These are phyloP conservation scores for Saururus chinensis DNA, from an alignment of 164 flowering plant genomes.

Conservation along the genomic window DNA sequence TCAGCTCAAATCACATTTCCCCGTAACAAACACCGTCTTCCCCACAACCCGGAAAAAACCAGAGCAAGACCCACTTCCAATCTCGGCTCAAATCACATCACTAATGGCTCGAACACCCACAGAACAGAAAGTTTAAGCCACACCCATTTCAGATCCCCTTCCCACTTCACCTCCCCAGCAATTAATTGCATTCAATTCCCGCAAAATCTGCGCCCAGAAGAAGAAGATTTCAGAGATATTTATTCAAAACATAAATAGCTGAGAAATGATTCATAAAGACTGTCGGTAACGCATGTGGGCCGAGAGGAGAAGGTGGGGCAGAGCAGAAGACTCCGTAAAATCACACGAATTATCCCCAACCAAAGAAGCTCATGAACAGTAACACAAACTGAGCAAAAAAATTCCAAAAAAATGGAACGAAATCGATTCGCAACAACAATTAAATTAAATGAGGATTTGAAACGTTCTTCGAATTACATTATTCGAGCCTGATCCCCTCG, in stretches of 20 bases:
- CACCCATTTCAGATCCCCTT: not conserved
- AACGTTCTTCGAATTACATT: too few relatives aligned
- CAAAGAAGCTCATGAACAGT: slow-evolving; percentile 3
- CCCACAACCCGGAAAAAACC: not conserved
- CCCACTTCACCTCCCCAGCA: not conserved
- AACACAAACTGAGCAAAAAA: not conserved
- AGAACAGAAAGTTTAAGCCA: not conserved
- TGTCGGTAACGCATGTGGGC: slow-evolving; percentile 7
- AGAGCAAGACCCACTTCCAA: not conserved
- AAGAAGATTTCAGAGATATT: not conserved
- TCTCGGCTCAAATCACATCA: too few relatives aligned
- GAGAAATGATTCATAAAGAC: not conserved
- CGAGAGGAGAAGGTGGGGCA: too few relatives aligned
- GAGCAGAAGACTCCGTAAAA: not conserved
- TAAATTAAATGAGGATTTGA: too few relatives aligned
- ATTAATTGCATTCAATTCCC: not conserved
- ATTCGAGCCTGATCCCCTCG: too few relatives aligned
- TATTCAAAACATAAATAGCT: not conserved
- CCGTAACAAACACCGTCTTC: too few relatives aligned
- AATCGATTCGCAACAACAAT: not conserved
- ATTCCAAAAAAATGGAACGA: not conserved
- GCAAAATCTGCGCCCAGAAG: not conserved
- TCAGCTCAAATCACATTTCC: not conserved
- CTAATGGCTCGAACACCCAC: too few relatives aligned
- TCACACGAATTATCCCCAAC: too few relatives aligned